Evolutionary conservation across 1,139 yeast species (phyloP), one percentile per base, ranked within the genome.

Genomic region (Pichia sp.): DNA sequence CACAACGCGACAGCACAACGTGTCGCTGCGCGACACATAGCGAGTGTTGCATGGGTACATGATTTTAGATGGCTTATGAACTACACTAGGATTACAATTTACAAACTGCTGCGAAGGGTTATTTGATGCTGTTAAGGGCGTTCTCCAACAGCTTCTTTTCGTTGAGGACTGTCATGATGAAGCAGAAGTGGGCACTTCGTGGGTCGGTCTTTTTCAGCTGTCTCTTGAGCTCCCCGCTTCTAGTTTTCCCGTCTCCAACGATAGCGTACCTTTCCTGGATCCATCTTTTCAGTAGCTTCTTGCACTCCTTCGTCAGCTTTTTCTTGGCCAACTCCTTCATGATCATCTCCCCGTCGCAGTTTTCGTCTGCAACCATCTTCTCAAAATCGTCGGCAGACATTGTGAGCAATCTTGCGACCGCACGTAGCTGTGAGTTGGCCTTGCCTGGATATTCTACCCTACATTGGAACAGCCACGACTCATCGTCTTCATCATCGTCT

Each of bases 391-490:
- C 49, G 16, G 64, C 65, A 1, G 63, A 58, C 59, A 74, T 55
- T 1, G 74, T 62, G 6, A 75, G 55, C 4, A 76, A 56, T 46
- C 65, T 70, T 24, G 72, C 60, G 44, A 75, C 59, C 5, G 78
- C 76, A 56, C 69, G 67, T 0, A 80, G 72, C 31, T 75, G 72
- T 4, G 64, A 66, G 0, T 77, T 69, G 6, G 78, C 75, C 20
- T 64, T 67, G 7, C 82, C 83, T 33, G 70, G 66, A 38, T 63
- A 62, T 6, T 56, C 56, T 17, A 79, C 57, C 38, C 65, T 61
- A 36, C 75, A 66, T 46, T 74, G 72, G 49, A 74, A 64, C 38
- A 74, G 68, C 80, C 80, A 76, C 46, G 64, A 59, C 68, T 55
- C 55, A 31, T 56, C 63, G 24, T 55, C 62, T 14, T 56, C 56